Conservation (phyloP, 2,329 filamentous ascomycete species). For the Myriangium duriaei region DNA sequence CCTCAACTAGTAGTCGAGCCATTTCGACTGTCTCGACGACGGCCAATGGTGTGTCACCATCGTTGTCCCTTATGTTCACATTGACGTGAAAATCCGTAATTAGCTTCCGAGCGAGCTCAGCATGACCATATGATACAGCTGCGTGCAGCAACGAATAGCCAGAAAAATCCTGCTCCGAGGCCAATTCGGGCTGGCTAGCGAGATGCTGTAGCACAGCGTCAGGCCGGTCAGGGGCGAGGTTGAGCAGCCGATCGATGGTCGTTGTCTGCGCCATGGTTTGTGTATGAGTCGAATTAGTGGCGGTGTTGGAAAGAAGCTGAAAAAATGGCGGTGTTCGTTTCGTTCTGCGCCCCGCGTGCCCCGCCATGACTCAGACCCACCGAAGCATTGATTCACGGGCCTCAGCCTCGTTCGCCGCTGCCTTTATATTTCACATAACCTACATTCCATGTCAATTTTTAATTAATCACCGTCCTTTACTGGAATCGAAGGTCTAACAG, state of each 20-base stretch:
- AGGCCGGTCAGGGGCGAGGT: constrained; percentile 66
- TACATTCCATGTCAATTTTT: too few species aligned
- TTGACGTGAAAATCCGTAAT: constrained; percentile 65
- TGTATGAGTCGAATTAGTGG: background rate
- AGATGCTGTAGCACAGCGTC: constrained; percentile 62
- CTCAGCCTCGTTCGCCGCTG: too few species aligned
- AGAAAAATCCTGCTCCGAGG: constrained; percentile 70
- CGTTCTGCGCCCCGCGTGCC: too few species aligned
- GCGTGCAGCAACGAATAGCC: constrained; percentile 93
- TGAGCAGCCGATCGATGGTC: constrained; percentile 36
- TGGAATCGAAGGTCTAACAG: too few species aligned
- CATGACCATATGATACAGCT: constrained; percentile 81
- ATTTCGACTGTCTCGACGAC: constrained; percentile 73
- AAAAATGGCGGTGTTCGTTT: background rate
- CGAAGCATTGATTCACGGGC: too few species aligned
- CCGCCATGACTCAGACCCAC: background rate
- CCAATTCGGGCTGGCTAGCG: constrained; percentile 59
- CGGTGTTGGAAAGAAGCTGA: background rate
- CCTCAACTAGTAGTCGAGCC: constrained; percentile 68
- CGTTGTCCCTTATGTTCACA: constrained; percentile 74
- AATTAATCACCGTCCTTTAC: too few species aligned
- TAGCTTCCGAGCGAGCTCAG: constrained; percentile 63
- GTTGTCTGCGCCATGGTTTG: constrained; percentile 20
- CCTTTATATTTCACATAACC: too few species aligned
- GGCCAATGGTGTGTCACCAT: constrained; percentile 88